These are phyloP conservation scores for Glonium stellatum DNA, from an alignment of 495 filamentous ascomycete genomes.

Conservation along the genomic window DNA sequence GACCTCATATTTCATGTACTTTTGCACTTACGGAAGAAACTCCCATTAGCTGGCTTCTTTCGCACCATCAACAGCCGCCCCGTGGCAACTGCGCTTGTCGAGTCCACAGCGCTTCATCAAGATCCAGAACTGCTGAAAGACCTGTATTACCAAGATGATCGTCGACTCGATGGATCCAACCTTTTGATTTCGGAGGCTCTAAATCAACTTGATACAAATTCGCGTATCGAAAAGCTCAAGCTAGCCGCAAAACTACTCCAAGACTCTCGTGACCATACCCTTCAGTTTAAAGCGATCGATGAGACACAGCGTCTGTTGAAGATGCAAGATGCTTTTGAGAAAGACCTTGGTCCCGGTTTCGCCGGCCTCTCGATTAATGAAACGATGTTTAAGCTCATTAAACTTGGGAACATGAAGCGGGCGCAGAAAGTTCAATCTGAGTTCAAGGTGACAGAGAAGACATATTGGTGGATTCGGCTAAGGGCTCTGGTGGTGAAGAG, in stretches of 20 bases:
- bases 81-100: constrained; percentile 80
- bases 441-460: constrained; percentile 87
- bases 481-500: constrained; percentile 82
- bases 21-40: constrained; percentile 79
- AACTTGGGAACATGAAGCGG: constrained; percentile 65
- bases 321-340: constrained; percentile 76
- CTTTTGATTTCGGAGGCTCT: constrained; percentile 79
- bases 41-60: constrained; percentile 87
- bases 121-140: constrained; percentile 86
- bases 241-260: constrained; percentile 71
- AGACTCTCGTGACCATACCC: constrained; percentile 71
- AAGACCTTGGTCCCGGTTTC: constrained; percentile 60
- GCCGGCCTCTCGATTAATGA: constrained; percentile 80
- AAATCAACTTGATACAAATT: constrained; percentile 52
- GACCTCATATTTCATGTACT: constrained; percentile 88
- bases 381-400: constrained; percentile 77
- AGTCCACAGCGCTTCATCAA: constrained; percentile 66
- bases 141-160: constrained; percentile 95
- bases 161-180: constrained; percentile 79
- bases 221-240: constrained; percentile 74
- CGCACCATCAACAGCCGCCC: constrained; percentile 82
- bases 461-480: constrained; percentile 83
- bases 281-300: constrained; percentile 67
- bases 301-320: constrained; percentile 75
- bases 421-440: constrained; percentile 82